Evolutionary conservation across 2,329 filamentous ascomycete species (phyloP), one percentile per base, ranked within the genome.

Genomic region (Fusarium praegraminearum): DNA sequence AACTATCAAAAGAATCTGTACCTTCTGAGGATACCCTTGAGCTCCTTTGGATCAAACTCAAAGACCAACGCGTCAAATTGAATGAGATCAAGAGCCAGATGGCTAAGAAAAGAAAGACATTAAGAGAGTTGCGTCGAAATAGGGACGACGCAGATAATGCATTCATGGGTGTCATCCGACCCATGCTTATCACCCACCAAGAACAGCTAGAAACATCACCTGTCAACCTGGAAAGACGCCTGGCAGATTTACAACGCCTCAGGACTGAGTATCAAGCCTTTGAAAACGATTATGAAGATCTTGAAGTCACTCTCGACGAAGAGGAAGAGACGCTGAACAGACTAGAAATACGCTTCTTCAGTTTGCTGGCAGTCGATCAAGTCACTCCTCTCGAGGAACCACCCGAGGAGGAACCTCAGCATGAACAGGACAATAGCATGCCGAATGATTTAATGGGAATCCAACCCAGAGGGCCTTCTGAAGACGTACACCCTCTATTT

Each of bases 401-500:
- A 13, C 20, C 45, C 9, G 51, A 69, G 26, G 59, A 41, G 3
- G 61, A 68, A 13, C 40, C 53, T 3, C 59, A 65, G n/a, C 36
- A 46, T 8, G 68, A 65, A 13, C 24, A 64, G 36, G 41, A 51
- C 12, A 54, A 67, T 10, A 72, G 76, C 26, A 61, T 78, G 35
- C 80, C 80, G 6, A 63, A 75, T 16, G 75, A 78, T 38, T 67
- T 82, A 5, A 72, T 73, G 47, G 80, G 80, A 3, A 82, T 82
- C 10, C 76, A 76, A 5, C 72, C 73, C 1, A 69, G 78, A 28
- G 77, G 78, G 1, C 75, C 78, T 7, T 65, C 73, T 1, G 80
- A 82, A 56, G 81, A 83, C 40, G 72, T 82, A 2, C 84, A 87
- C 63, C 85, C 85, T 3, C 75, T 84, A 5, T 87, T 85, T 67